phyloP scores from a whole-genome alignment of 2,329 filamentous ascomycete genomes.

The Aulographum hederae region DNA sequence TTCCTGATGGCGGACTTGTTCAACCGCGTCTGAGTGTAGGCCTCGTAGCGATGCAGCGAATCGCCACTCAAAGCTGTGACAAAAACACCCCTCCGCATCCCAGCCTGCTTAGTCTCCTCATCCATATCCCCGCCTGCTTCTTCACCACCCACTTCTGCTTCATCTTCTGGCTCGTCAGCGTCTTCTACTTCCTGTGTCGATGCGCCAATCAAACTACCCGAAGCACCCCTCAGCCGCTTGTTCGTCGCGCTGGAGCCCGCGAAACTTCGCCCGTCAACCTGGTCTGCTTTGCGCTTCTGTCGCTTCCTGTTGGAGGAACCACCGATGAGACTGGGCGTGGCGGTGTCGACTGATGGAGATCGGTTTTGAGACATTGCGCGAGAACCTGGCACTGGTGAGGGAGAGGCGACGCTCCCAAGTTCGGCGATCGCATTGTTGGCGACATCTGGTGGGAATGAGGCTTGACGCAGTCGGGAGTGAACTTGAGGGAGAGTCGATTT shows the following conservation, averaged over 20 bases:
- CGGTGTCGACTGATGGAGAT: too few species aligned
- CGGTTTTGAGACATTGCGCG: too few species aligned
- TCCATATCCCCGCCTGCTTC: slow-evolving; percentile 32
- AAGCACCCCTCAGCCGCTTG: background rate
- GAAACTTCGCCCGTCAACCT: slow-evolving; percentile 1
- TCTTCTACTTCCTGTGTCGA: slow-evolving; percentile 12
- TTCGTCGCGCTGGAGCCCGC: background rate
- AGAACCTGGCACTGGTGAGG: too few species aligned
- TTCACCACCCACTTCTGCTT: slow-evolving; percentile 39
- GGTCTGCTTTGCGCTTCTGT: slow-evolving; percentile 1
- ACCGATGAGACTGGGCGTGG: too few species aligned
- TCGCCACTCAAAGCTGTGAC: slow-evolving; percentile 45
- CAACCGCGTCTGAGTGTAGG: slow-evolving; percentile 51
- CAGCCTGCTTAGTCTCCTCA: slow-evolving; percentile 33
- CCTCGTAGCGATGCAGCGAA: slow-evolving; percentile 52
- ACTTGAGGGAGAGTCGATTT: slow-evolving; percentile 51
- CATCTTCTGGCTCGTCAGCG: slow-evolving; percentile 28
- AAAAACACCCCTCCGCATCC: slow-evolving; percentile 22
- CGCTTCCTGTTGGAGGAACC: slow-evolving; percentile 1
- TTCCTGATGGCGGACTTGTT: slow-evolving; percentile 50
- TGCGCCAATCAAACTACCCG: slow-evolving; percentile 12
- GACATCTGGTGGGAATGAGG: slow-evolving; percentile 55
- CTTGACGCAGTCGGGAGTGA: slow-evolving; percentile 55
- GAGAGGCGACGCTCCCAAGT: background rate
- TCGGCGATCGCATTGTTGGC: slow-evolving; percentile 6